phyloP scores from a whole-genome alignment of 805 yeast genomes.

The Candida nanaspora region DNA sequence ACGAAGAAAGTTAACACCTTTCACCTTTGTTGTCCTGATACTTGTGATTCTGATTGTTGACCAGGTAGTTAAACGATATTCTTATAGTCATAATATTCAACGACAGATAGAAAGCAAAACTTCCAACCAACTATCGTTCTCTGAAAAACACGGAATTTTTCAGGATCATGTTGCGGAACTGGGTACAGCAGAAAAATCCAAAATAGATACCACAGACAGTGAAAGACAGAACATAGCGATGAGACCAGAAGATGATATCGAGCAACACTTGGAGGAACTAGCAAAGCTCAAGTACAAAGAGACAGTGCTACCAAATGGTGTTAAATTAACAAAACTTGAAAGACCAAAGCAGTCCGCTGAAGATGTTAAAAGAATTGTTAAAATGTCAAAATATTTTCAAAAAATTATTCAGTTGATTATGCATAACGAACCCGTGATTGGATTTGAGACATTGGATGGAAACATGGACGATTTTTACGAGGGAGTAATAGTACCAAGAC shows the following conservation, averaged over 20 bases:
- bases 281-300: background rate
- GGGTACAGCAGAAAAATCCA: background rate
- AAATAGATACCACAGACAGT: too few species aligned
- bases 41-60: background rate
- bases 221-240: too few species aligned
- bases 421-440: slow-evolving; percentile 16
- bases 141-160: background rate
- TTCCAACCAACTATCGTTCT: background rate
- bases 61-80: too few species aligned
- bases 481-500: slow-evolving; percentile 5
- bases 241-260: background rate
- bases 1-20: background rate
- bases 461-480: background rate
- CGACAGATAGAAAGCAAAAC: background rate
- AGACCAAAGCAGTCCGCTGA: slow-evolving; percentile 2
- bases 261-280: background rate
- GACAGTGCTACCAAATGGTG: background rate
- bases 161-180: background rate
- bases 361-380: slow-evolving; percentile 11
- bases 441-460: slow-evolving; percentile 11
- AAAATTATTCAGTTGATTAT: slow-evolving; percentile 12
- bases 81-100: too few species aligned
- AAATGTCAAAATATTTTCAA: slow-evolving; percentile 16
- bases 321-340: background rate
- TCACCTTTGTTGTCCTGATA: background rate